phyloP scores from a whole-genome alignment of 2,329 filamentous ascomycete species.

The Aspergillus japonicus region DNA sequence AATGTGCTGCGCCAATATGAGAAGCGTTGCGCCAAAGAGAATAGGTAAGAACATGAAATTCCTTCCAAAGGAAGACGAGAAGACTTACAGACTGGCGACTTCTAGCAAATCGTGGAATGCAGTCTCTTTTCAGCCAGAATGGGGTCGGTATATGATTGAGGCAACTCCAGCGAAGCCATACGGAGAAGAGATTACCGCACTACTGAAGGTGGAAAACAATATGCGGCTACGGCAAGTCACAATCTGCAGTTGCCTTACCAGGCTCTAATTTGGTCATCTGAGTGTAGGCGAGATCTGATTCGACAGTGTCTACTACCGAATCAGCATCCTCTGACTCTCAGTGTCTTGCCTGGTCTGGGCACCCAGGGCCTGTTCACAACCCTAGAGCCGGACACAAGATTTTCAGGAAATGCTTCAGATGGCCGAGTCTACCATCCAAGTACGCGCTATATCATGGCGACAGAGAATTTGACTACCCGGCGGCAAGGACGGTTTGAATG shows the following conservation, averaged over 20 bases:
- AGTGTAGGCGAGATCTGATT: constrained; percentile 10
- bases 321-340: neutral
- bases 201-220: constrained; percentile 16
- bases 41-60: neutral
- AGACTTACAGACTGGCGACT: neutral
- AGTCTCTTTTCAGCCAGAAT: constrained; percentile 15
- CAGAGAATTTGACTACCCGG: neutral
- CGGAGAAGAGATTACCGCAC: constrained; percentile 8
- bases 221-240: constrained; percentile 17
- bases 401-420: neutral
- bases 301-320: constrained; percentile 8
- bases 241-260: rapidly evolving
- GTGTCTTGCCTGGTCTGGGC: constrained; percentile 3
- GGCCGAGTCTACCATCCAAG: neutral
- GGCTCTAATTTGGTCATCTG: neutral
- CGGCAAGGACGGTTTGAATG: constrained; percentile 1
- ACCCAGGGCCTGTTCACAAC: neutral
- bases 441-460: constrained; percentile 2
- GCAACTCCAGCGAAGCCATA: constrained; percentile 20
- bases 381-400: neutral
- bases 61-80: neutral
- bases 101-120: neutral
- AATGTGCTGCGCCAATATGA: constrained; percentile 6
- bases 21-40: neutral
- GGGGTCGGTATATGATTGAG: constrained; percentile 16